phyloP scores from a whole-genome alignment of 2,329 filamentous ascomycete genomes.

The Aspergillus caelatus region DNA sequence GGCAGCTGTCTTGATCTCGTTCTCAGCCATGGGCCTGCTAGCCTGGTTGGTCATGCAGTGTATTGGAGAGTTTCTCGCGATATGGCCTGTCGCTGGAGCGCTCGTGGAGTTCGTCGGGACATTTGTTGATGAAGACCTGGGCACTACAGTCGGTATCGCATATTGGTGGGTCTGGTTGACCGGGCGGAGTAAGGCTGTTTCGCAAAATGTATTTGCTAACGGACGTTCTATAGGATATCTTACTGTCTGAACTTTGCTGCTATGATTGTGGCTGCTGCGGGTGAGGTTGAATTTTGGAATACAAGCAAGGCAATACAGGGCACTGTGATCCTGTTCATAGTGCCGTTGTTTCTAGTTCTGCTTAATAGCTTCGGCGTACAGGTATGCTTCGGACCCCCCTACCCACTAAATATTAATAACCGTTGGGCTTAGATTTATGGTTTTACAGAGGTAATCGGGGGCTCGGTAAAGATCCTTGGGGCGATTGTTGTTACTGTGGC shows the following conservation, averaged over 20 bases:
- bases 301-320: conserved; percentile 24
- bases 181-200: neutral
- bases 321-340: conserved; percentile 23
- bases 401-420: neutral
- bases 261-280: conserved; percentile 29
- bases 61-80: conserved; percentile 40
- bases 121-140: conserved; percentile 43
- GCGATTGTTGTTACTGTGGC: conserved; percentile 18
- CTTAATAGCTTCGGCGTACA: conserved; percentile 24
- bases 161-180: conserved; percentile 32
- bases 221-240: conserved; percentile 25
- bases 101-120: conserved; percentile 38
- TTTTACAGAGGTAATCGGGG: conserved; percentile 24
- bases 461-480: conserved; percentile 25
- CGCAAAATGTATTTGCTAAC: neutral
- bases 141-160: conserved; percentile 36
- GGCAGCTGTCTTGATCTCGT: conserved; percentile 34
- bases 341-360: conserved; percentile 25
- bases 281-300: conserved; percentile 31
- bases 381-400: conserved; percentile 6
- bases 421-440: conserved; percentile 23
- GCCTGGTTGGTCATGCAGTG: conserved; percentile 43
- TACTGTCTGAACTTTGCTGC: conserved; percentile 34
- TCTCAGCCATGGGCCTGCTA: conserved; percentile 34
- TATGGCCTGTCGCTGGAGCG: conserved; percentile 43